Percentiles rank a stretch among this genome's conserved stretches.
These are phyloP conservation scores for Meyerozyma smithsonii DNA, from an alignment of 1,139 yeast species.

Conservation along the genomic window DNA sequence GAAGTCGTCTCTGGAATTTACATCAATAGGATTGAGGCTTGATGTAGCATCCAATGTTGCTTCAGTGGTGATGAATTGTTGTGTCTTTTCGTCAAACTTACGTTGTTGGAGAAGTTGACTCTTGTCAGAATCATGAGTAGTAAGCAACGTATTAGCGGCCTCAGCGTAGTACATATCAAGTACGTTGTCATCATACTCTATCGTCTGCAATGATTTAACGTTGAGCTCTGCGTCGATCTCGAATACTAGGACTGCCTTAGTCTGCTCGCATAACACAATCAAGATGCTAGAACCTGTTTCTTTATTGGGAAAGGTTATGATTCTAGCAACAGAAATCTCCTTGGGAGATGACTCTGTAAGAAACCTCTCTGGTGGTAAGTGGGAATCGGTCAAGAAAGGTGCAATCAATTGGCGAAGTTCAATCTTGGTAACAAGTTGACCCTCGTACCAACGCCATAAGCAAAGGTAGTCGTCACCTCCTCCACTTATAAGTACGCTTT, in stretches of 20 bases:
- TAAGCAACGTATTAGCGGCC: slow-evolving; percentile 26
- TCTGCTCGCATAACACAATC: slow-evolving; percentile 50
- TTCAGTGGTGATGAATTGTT: slow-evolving; percentile 2
- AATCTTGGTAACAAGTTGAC: slow-evolving; percentile 43
- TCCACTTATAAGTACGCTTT: slow-evolving; percentile 57
- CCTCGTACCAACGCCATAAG: slow-evolving; percentile 71
- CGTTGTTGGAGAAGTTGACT: slow-evolving; percentile 26
- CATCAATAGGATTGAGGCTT: slow-evolving; percentile 27
- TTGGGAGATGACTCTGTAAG: slow-evolving; percentile 47
- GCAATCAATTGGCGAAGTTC: slow-evolving; percentile 46
- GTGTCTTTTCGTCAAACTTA: slow-evolving; percentile 11
- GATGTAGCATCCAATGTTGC: slow-evolving; percentile 13
- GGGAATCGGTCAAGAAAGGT: slow-evolving; percentile 50
- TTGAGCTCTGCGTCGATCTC: slow-evolving; percentile 21
- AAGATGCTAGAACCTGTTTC: slow-evolving; percentile 19
- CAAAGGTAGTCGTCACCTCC: slow-evolving; percentile 86
- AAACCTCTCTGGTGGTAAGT: slow-evolving; percentile 65
- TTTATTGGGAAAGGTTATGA: slow-evolving; percentile 25
- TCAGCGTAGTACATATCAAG: slow-evolving; percentile 22
- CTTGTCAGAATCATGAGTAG: slow-evolving; percentile 44
- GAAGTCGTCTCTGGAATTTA: slow-evolving; percentile 37
- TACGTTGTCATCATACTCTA: slow-evolving; percentile 20
- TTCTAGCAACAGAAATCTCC: slow-evolving; percentile 52
- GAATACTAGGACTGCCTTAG: slow-evolving; percentile 47
- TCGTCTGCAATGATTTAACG: slow-evolving; percentile 23